Base-by-base conservation (phyloP, 345 rosid species). In the Passiflora organensis region DNA sequence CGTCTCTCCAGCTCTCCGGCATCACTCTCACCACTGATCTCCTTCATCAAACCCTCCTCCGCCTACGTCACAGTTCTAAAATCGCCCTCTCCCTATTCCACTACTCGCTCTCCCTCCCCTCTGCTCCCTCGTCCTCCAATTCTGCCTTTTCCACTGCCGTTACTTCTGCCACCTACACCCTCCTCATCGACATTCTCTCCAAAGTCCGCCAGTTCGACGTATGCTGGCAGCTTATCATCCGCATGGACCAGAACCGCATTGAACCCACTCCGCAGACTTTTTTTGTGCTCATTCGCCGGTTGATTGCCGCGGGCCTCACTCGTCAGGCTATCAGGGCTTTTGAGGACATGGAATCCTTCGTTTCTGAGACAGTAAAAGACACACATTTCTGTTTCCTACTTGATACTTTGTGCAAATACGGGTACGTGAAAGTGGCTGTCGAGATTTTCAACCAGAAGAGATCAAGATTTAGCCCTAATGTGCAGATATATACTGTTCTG, bases 311-410 rank as follows among this genome's bases (percentile, higher is more conserved):
- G 0, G 97, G 97, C 2, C 78, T 85, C 34, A 85, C 97, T 0
- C 95, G 95, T 28, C 98, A 85, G 71, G 95, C 96, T 0, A 47
- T 91, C 11, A 86, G 95, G 2, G 81, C 88, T 1, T 88, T 76
- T 62, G 90, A 85, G 32, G 98, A 88, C 20, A 83, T 83, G 69
- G 70, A 71, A 0, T 74, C 73, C 39, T 91, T 88, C 20, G 53
- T 78, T 6, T 41, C 14, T 0, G 66, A 25, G 13, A 13, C 43
- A 0, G 32, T 63, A 24, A 68, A 64, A 11, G 58, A 48, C 3
- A 51, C 57, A 21, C 81, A 72, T 36, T 81, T 83, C 37, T 72
- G 80, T 13, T 85, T 67, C 63, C 65, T 88, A 62, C 81, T 88
- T 2, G 96, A 88, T 51, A 88, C 96, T 11, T 70, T 86, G 21